Percentiles rank a stretch among this genome's conserved stretches.
These are phyloP conservation scores for Amanita subjunquillea DNA, from an alignment of 768 basidiomycete species.

Conservation along the genomic window DNA sequence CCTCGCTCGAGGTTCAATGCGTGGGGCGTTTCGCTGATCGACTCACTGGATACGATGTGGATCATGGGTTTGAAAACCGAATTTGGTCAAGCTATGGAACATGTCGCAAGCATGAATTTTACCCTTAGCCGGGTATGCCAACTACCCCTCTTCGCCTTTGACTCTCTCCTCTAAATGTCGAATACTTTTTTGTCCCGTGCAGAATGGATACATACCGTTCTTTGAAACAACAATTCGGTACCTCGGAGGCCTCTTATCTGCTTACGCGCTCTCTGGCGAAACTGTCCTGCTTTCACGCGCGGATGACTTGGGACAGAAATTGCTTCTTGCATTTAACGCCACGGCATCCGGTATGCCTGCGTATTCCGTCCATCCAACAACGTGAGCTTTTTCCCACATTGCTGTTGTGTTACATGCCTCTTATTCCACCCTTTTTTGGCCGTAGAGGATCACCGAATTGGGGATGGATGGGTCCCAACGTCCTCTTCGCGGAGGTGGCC, in stretches of 20 bases:
- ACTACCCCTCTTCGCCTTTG: not conserved
- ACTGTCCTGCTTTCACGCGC: constrained; percentile 49
- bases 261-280: constrained; percentile 64
- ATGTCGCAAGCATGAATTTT: constrained; percentile 37
- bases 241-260: constrained; percentile 68
- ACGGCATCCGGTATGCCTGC: constrained; percentile 54
- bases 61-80: constrained; percentile 69
- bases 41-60: constrained; percentile 74
- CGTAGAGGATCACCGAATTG: constrained; percentile 19
- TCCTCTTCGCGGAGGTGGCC: constrained; percentile 27
- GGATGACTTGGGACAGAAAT: constrained; percentile 51
- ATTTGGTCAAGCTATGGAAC: constrained; percentile 46
- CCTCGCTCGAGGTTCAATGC: constrained; percentile 22
- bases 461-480: constrained; percentile 19
- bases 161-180: not conserved
- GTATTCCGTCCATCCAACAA: constrained; percentile 47
- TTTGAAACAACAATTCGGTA: constrained; percentile 73
- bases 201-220: constrained; percentile 34
- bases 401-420: not conserved
- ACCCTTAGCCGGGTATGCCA: constrained; percentile 15
- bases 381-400: constrained; percentile 19
- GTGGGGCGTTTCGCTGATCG: constrained; percentile 59
- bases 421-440: not conserved
- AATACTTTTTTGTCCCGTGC: not conserved
- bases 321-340: constrained; percentile 54